A percentile compares a stretch with the other conserved stretches of the same genome.
phyloP scores from a whole-genome alignment of 805 yeast species.

The Schizosaccharomyces cryophilus region DNA sequence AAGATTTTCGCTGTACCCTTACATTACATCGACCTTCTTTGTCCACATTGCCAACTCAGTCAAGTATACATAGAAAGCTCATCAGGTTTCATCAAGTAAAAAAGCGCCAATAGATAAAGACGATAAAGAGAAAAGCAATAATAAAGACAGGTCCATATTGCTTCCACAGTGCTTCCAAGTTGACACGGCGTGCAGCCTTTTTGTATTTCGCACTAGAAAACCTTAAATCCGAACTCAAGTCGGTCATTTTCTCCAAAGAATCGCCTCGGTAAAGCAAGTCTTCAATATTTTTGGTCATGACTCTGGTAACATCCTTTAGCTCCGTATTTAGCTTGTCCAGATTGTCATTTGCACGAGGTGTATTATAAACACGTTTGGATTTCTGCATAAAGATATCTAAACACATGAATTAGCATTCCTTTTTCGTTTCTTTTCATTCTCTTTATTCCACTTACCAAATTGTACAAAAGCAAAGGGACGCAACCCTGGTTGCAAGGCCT shows the following conservation, averaged over 20 bases:
- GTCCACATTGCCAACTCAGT: too few species aligned
- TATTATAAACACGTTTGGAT: conserved; percentile 72
- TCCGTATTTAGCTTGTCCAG: conserved; percentile 70
- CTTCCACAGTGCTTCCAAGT: conserved; percentile 63
- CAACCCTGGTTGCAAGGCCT: conserved; percentile 31
- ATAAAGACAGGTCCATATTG: conserved; percentile 78
- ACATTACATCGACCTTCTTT: too few species aligned
- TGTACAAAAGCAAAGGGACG: conserved; percentile 78
- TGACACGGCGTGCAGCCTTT: conserved; percentile 71
- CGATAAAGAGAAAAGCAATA: conserved; percentile 35
- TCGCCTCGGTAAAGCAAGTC: conserved; percentile 89
- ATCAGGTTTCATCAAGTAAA: conserved; percentile 13
- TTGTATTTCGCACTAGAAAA: conserved; percentile 70
- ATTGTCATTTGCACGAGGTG: conserved; percentile 71
- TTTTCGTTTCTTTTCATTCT: too few species aligned
- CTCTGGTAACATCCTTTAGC: conserved; percentile 75
- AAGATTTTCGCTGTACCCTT: too few species aligned
- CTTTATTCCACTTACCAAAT: conserved; percentile 23
- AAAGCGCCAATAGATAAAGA: conserved; percentile 66
- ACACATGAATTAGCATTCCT: too few species aligned
- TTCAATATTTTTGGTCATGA: conserved; percentile 90
- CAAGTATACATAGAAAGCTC: too few species aligned
- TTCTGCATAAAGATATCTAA: conserved; percentile 31
- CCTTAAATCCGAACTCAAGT: conserved; percentile 54
- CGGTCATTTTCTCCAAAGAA: conserved; percentile 67